These are phyloP conservation scores for Mycena chlorophos DNA, from an alignment of 768 basidiomycete species.

Conservation along the genomic window DNA sequence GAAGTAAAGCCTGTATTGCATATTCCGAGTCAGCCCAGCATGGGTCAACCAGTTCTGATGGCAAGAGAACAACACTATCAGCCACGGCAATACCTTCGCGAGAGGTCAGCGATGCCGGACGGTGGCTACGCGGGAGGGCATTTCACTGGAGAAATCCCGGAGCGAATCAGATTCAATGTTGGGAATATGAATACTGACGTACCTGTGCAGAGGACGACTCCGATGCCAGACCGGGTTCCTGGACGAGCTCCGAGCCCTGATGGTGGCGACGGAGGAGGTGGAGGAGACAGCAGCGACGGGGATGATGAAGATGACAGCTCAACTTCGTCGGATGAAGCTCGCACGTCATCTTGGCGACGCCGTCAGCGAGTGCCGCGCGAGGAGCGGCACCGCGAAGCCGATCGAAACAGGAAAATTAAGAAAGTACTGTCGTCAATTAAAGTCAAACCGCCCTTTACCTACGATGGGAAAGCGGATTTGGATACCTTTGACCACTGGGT, in stretches of 20 bases:
- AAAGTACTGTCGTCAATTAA: constrained; percentile 7
- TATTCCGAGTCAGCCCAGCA: neutral
- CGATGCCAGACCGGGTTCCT: neutral
- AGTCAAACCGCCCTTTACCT: constrained; percentile 18
- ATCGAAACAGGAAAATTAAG: neutral
- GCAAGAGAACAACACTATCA: neutral
- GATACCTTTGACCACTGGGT: constrained; percentile 22
- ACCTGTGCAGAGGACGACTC: neutral
- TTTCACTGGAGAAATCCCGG: neutral
- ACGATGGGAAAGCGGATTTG: constrained; percentile 20
- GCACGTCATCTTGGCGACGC: neutral
- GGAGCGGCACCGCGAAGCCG: neutral
- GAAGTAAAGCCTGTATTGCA: neutral
- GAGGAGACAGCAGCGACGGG: neutral
- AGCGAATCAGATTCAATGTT: neutral
- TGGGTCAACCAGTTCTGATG: neutral
- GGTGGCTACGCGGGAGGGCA: neutral
- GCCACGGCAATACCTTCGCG: neutral
- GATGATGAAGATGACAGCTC: neutral
- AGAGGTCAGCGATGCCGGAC: neutral
- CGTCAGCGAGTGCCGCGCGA: neutral
- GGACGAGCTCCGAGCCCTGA: neutral
- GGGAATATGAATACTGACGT: neutral
- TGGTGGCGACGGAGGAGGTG: neutral
- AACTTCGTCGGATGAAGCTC: neutral